A percentile compares a stretch with the other conserved stretches of the same genome.
phyloP scores from a whole-genome alignment of 2,329 filamentous ascomycete species.

The Colletotrichum scovillei region DNA sequence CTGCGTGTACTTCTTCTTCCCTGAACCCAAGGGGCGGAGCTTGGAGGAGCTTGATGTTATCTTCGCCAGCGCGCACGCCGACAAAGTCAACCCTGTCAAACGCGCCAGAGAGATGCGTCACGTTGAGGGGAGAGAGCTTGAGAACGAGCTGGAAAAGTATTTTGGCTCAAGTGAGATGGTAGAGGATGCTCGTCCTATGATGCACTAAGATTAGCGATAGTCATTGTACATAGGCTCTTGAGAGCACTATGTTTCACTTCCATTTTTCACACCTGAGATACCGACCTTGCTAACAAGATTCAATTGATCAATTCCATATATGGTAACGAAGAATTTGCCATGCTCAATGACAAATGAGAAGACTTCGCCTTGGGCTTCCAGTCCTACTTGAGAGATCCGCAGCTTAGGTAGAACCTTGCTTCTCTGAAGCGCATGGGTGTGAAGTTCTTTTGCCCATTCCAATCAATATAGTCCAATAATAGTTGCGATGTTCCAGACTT shows the following conservation, averaged over 20 bases:
- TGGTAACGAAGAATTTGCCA: too few species aligned
- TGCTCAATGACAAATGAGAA: too few species aligned
- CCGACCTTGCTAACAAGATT: too few species aligned
- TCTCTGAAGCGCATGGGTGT: too few species aligned
- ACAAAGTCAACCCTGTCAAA: conserved; percentile 42
- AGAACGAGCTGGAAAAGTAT: conserved; percentile 44
- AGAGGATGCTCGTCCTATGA: conserved; percentile 34
- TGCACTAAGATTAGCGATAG: neutral
- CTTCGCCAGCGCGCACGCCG: conserved; percentile 44
- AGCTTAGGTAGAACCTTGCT: too few species aligned
- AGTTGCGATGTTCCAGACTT: too few species aligned
- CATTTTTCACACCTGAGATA: neutral
- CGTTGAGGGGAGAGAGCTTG: conserved; percentile 38
- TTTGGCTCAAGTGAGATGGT: conserved; percentile 39
- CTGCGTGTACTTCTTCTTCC: conserved; percentile 63
- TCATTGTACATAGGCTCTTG: neutral
- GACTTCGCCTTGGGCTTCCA: too few species aligned
- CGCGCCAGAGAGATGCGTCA: conserved; percentile 41
- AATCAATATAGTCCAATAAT: too few species aligned
- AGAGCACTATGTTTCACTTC: neutral
- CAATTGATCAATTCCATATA: too few species aligned
- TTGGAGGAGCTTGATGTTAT: conserved; percentile 71
- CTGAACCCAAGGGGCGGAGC: conserved; percentile 64
- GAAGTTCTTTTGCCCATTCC: too few species aligned
- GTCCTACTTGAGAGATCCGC: too few species aligned